Base-by-base conservation (phyloP, 768 basidiomycete genomes). In the Gyrodon lividus region DNA sequence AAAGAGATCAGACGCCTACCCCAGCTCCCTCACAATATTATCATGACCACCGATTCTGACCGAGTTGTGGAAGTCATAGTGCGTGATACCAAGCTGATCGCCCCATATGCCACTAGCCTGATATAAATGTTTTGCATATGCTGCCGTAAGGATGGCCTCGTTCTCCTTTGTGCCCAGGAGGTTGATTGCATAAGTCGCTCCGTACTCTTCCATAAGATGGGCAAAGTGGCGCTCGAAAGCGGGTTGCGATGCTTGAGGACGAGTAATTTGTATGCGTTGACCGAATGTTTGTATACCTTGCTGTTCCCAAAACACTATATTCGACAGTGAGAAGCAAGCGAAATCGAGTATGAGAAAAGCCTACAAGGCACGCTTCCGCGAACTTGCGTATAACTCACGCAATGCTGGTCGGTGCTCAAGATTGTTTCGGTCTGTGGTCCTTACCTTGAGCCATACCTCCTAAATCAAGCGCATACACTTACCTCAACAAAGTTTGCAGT, bases 401-500 rank as follows among this genome's bases (percentile, higher is more conserved):
- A 89, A 56, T 92, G 84, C 54, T 89, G 86, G 50, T 90, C 83
- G 5, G 92, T 91, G 57, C 87, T 87, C 64, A 98, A 82, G 24
- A 97, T 75, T 0, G 89, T 89, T 71, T 98, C 96, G 6, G 94
- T 96, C 89, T 95, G 56, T 62, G 52, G 44, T 26, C n/a, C 52
- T 46, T 55, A 55, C 55, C 56, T 52, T 23, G 47, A 38, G 28
- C 58, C 17, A 31, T 48, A 40, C 3, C 2, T 10, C 13, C 58
- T 6, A 43, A 43, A 51, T 14, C 22, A 35, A 57, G 40, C 22
- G 6, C 30, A 31, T 20, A 45, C 20, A 61, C 80, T 48, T 59
- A 85, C 92, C 81, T 99, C 97, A 6, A 96, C 96, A 69, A 97
- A 98, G 64, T 98, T 98, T 28, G 96, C 96, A 26, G 87, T 88